These are phyloP conservation scores for Starmerella vaccinii DNA, from an alignment of 805 yeast species.

Conservation along the genomic window DNA sequence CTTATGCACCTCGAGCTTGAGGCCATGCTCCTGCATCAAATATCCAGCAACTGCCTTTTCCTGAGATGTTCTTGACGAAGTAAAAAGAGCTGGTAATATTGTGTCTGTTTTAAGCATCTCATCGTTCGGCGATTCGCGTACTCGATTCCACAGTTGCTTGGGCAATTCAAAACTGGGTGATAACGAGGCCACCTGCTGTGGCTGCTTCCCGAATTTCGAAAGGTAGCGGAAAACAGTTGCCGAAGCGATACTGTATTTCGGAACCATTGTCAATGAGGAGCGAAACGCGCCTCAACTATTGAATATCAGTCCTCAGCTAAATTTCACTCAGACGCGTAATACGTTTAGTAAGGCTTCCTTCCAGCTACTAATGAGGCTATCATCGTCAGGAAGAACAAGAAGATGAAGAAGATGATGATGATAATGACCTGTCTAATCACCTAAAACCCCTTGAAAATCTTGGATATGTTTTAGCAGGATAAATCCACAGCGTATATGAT, in stretches of 20 bases:
- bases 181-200: not conserved
- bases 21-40: slow-evolving; percentile 4
- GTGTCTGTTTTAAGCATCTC: not conserved
- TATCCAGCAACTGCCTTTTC: slow-evolving; percentile 7
- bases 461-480: too few relatives aligned
- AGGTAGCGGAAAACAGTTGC: not conserved
- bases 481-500: too few relatives aligned
- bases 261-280: too few relatives aligned
- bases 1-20: not conserved
- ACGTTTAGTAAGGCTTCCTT: too few relatives aligned
- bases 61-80: not conserved
- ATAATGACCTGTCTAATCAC: too few relatives aligned
- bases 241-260: not conserved
- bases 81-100: not conserved
- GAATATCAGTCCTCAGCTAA: too few relatives aligned
- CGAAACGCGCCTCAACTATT: too few relatives aligned
- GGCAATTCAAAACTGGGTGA: not conserved
- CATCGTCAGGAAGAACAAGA: too few relatives aligned
- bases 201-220: not conserved
- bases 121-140: not conserved
- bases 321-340: not conserved
- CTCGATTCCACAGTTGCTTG: not conserved
- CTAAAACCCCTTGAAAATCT: too few relatives aligned
- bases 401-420: too few relatives aligned
- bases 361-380: too few relatives aligned